Conservation (phyloP, 495 filamentous ascomycete genomes). For the Hypoxylon intermedium region DNA sequence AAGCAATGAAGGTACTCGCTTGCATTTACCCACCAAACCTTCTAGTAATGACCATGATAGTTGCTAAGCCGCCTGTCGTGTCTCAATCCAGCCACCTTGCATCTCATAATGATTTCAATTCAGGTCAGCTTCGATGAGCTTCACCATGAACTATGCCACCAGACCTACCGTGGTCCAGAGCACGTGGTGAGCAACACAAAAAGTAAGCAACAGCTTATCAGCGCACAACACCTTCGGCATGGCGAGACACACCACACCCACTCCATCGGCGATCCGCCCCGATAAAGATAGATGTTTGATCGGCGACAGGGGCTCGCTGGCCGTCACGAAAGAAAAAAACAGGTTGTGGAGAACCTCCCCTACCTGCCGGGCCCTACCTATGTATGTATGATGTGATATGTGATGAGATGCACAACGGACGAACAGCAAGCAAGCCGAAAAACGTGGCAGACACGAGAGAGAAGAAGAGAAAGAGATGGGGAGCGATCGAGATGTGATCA, state of each 20-base stretch:
- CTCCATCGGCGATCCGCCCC: slow-evolving; percentile 8
- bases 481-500: slow-evolving; percentile 13
- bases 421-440: background rate
- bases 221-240: slow-evolving; percentile 2
- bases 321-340: background rate
- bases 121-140: background rate
- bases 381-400: background rate
- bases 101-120: background rate
- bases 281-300: slow-evolving; percentile 28
- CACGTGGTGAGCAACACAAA: too few relatives aligned
- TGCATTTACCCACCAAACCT: too few relatives aligned
- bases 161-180: too few relatives aligned
- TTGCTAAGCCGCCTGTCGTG: too few relatives aligned
- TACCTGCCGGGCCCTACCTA: background rate
- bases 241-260: slow-evolving; percentile 2
- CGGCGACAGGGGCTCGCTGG: slow-evolving; percentile 16
- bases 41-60: too few relatives aligned
- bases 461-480: background rate
- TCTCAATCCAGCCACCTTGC: too few relatives aligned
- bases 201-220: background rate
- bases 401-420: slow-evolving; percentile 13
- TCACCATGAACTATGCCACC: background rate
- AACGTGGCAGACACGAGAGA: slow-evolving; percentile 26
- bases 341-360: background rate
- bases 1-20: too few relatives aligned